phyloP scores from a whole-genome alignment of 768 basidiomycete species.

The Boletus rubescentipes region DNA sequence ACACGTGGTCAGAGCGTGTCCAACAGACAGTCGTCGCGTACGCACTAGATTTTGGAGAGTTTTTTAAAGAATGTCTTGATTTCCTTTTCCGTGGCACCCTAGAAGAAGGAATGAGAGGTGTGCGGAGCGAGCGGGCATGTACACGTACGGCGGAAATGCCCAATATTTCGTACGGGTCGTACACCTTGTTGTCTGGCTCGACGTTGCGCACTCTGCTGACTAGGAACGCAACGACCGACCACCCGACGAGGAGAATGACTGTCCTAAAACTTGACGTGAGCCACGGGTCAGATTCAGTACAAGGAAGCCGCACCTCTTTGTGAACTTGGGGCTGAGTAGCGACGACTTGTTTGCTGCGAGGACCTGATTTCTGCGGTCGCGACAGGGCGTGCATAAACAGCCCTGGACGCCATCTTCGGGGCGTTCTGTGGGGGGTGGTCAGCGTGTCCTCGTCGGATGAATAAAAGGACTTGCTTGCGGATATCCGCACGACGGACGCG shows the following conservation, averaged over 20 bases:
- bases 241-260: conserved; percentile 63
- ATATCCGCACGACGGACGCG: conserved; percentile 38
- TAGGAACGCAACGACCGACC: conserved; percentile 68
- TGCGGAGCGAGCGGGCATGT: background rate
- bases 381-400: conserved; percentile 64
- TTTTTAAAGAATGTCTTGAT: conserved; percentile 96
- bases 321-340: conserved; percentile 46
- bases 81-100: conserved; percentile 79
- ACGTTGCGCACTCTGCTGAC: conserved; percentile 59
- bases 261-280: conserved; percentile 40
- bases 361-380: conserved; percentile 50
- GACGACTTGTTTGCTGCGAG: conserved; percentile 45
- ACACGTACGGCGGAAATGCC: conserved; percentile 57
- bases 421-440: conserved; percentile 31
- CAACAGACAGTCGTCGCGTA: background rate
- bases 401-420: conserved; percentile 36
- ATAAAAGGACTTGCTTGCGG: conserved; percentile 43
- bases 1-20: background rate
- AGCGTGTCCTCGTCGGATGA: background rate
- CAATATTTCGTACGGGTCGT: conserved; percentile 94
- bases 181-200: conserved; percentile 66
- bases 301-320: conserved; percentile 45
- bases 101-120: background rate
- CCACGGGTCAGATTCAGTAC: too few species aligned
- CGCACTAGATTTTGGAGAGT: conserved; percentile 83